Base-by-base conservation (phyloP, 2,329 filamentous ascomycete genomes). In the Talaromyces islandicus region DNA sequence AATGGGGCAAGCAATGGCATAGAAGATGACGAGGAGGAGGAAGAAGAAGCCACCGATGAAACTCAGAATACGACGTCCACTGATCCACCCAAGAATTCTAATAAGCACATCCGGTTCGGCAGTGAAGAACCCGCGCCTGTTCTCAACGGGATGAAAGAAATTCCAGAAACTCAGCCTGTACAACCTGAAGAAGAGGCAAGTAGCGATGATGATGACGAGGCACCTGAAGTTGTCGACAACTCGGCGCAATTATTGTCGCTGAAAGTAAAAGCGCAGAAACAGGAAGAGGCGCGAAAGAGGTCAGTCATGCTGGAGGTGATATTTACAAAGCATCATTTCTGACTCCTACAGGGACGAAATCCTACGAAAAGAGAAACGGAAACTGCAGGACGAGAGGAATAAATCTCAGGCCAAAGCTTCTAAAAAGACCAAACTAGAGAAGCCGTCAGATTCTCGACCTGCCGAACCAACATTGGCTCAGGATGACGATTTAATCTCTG, bases 221-320 rank as follows among this genome's bases (percentile, higher is more conserved):
- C 75, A n/a, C 75, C 75, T 10, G 75, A 78, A 62, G 67, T 71
- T 12, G 67, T 78, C 43, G 70, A 76, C 50, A 78, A 77, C 62
- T 73, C 75, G 43, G 69, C 71, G 2, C 71, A 77, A 60, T 59
- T 76, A 29, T 63, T 69, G 43, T 71, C 71, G 60, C 67, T 77
- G n/a, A 76, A 70, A 62, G 68, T 69, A 24, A 68, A 72, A 46
- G 71, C 74, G n/a, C 73, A 73, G 63, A 76, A 72, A 62, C 70
- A 70, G 66, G 73, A 75, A 60, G 65, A 69, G 58, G 65, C 68
- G 12, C 73, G 68, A 60, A 73, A 75, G 69, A 67, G 67, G 75
- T 77, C 64, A 56, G 73, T 69, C 24, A 19, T 52, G 24, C 11
- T 52, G n/a, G n/a, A 1, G 27, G 25, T 25, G 9, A 24, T 55